Conservation (phyloP, 805 yeast species). For the Myxozyma kluyveri region DNA sequence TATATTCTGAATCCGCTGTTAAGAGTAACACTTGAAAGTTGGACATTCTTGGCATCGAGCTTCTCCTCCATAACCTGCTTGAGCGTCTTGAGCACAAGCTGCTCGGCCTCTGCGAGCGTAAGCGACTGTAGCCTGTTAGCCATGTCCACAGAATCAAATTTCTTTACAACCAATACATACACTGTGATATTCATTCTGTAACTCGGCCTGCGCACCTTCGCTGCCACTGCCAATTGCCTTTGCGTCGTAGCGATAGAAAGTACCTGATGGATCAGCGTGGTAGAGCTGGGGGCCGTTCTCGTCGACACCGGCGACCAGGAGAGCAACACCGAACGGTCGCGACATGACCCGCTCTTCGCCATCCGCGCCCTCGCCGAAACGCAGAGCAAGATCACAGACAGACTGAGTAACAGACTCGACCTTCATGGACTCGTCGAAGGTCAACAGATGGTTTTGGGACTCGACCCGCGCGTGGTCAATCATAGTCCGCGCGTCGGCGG, state of each 20-base stretch:
- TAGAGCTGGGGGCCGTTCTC: conserved; percentile 89
- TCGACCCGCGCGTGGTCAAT: conserved; percentile 95
- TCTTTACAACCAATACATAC: conserved; percentile 9
- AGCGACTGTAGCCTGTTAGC: conserved; percentile 48
- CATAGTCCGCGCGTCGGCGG: conserved; percentile 98
- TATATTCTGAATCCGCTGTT: conserved; percentile 84
- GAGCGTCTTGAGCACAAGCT: conserved; percentile 78
- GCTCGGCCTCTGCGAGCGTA: conserved; percentile 89
- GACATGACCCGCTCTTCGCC: conserved; percentile 96
- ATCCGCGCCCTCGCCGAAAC: conserved; percentile 96
- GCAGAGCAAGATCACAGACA: conserved; percentile 91
- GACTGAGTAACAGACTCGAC: conserved; percentile 94
- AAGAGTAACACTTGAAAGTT: conserved; percentile 86
- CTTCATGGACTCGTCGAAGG: conserved; percentile 87
- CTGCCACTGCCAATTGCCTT: conserved; percentile 99
- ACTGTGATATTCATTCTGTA: conserved; percentile 93
- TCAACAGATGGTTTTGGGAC: conserved; percentile 69
- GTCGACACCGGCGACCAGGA: conserved; percentile 92
- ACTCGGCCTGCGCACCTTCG: conserved; percentile 98
- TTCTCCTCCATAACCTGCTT: conserved; percentile 99
- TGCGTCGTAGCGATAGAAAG: conserved; percentile 95
- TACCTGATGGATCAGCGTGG: conserved; percentile 99
- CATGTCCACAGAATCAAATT: too few relatives aligned
- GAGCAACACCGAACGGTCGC: conserved; percentile 98
- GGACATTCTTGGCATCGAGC: conserved; percentile 90